phyloP scores from a whole-genome alignment of 306 rosid genomes.

The Cucurbita moschata region DNA sequence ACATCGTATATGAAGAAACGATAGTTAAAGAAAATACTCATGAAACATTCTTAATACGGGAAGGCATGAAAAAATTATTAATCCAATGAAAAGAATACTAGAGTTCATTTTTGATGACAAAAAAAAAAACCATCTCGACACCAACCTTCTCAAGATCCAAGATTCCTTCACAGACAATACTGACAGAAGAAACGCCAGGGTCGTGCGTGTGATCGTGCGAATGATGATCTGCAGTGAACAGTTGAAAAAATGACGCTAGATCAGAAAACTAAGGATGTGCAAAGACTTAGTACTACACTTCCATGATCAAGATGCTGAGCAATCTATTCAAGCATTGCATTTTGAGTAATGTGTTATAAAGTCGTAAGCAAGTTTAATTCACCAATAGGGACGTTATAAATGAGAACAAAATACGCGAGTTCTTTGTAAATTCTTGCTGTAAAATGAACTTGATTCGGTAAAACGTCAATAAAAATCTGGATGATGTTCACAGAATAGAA shows the following conservation, averaged over 20 bases:
- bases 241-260: not conserved
- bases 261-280: not conserved
- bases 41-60: not conserved
- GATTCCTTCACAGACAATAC: slow-evolving; percentile 94
- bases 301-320: not conserved
- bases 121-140: not conserved
- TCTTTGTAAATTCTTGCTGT: not conserved
- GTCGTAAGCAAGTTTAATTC: not conserved
- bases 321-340: not conserved
- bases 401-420: not conserved
- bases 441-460: not conserved
- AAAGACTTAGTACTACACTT: not conserved
- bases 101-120: not conserved
- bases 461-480: not conserved
- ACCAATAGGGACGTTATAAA: not conserved
- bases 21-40: not conserved
- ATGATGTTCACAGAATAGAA: not conserved
- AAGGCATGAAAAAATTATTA: not conserved
- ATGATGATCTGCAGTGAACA: slow-evolving; percentile 46
- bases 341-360: not conserved
- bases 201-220: slow-evolving; percentile 81
- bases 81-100: not conserved
- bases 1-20: not conserved
- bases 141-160: slow-evolving; percentile 92
- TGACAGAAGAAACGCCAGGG: slow-evolving; percentile 88